Evolutionary conservation across 2,329 filamentous ascomycete genomes (phyloP), one percentile per base, ranked within the genome.

Genomic region (Penicillium hordei): DNA sequence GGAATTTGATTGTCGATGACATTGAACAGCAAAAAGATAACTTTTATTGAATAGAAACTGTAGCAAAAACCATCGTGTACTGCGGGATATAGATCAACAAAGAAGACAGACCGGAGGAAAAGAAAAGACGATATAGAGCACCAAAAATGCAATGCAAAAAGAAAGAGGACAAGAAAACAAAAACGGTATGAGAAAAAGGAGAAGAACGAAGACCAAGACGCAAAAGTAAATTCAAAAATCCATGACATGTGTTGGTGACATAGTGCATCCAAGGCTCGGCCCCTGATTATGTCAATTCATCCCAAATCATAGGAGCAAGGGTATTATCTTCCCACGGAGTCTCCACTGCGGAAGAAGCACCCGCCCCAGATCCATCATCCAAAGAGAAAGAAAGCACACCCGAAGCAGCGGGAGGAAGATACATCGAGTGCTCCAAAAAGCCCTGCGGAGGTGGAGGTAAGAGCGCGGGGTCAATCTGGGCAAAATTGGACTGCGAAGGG

Each of bases 241-340:
- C 43, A 29, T 55, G 25, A 29, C 36, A 38, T 29, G 19, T 15
- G 15, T 52, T 29, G 29, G 29, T n/a, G 31, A 19, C 12, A 23
- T 19, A 15, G 48, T 13, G 4, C 19, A 45, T 23, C 17, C 5
- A 45, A 34, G 7, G 19, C 8, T 13, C 39, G 12, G 12, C 5
- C 4, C 34, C 6, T 17, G 2, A 45, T 61, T 46, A 64, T 39
- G 58, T 36, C 34, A 76, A 53, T 39, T 76, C 75, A 65, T 77
- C 75, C 75, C 75, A 77, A 36, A 72, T 60, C 65, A 77, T 68
- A 23, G 75, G 75, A 17, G 75, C 71, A 38, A 78, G 65, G 0
- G 75, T 76, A 57, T 76, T 76, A 56, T 76, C 73, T 10, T 68
- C 66, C 74, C 74, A 77, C 1, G 69, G 64, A 7, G 64, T 51